A percentile compares a stretch with the other conserved stretches of the same genome.
phyloP scores from a whole-genome alignment of 495 filamentous ascomycete species.

The Halenospora varia region DNA sequence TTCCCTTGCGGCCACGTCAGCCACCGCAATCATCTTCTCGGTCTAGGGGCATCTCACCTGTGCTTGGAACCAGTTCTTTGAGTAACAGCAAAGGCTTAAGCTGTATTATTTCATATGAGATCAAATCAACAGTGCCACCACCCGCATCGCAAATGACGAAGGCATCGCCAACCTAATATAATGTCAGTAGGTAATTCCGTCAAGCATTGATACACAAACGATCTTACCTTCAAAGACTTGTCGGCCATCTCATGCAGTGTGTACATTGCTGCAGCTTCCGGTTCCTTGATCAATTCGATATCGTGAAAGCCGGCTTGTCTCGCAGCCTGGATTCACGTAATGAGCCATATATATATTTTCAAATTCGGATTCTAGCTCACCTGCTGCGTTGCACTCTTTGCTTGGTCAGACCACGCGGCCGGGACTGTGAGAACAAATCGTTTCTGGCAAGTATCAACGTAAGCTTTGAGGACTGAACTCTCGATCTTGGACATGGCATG shows the following conservation, averaged over 20 bases:
- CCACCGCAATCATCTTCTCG: conserved; percentile 19
- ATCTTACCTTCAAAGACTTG: conserved; percentile 5
- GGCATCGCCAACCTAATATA: conserved; percentile 7
- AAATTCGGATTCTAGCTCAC: no score
- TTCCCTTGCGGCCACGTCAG: no score
- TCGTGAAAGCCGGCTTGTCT: neutral
- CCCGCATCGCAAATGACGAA: conserved; percentile 19
- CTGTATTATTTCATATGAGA: conserved; percentile 11
- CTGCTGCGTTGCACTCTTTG: neutral
- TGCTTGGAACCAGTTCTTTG: conserved; percentile 33
- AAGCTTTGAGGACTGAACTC: conserved; percentile 14
- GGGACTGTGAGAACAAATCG: conserved; percentile 5
- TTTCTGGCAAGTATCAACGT: conserved; percentile 15
- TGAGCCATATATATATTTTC: no score
- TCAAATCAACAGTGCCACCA: conserved; percentile 16
- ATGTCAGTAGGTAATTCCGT: conserved; percentile 8
- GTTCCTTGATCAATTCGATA: conserved; percentile 6
- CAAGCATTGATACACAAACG: no score
- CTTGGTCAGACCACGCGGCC: neutral
- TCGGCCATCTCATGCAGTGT: conserved; percentile 9
- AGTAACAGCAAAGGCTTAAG: conserved; percentile 14
- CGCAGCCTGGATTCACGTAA: no score
- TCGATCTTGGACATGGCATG: conserved; percentile 28
- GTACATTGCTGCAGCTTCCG: conserved; percentile 9
- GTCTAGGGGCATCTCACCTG: conserved; percentile 15